These are phyloP conservation scores for Russula earlei DNA, from an alignment of 768 basidiomycete genomes.

Conservation along the genomic window DNA sequence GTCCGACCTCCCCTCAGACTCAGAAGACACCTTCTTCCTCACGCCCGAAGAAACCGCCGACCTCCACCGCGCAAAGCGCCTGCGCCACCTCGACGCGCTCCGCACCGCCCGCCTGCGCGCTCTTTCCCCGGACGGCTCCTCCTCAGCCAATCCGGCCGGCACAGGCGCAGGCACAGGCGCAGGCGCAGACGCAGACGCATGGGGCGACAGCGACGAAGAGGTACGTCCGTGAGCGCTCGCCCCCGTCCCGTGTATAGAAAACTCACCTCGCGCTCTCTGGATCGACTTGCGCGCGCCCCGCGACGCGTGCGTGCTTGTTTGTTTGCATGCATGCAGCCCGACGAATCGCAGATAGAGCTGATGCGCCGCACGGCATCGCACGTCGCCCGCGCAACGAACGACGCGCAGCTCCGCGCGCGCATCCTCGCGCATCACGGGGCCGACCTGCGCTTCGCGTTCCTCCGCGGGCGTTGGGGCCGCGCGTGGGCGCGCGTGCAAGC, in stretches of 20 bases:
- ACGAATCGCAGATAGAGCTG: constrained; percentile 47
- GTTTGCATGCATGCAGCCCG: constrained; percentile 37
- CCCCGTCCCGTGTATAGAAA: too few relatives aligned
- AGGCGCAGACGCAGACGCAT: constrained; percentile 32
- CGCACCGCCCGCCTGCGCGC: constrained; percentile 61
- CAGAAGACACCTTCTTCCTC: constrained; percentile 81
- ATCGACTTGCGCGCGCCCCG: too few relatives aligned
- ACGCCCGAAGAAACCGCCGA: constrained; percentile 56
- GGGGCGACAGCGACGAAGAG: constrained; percentile 69
- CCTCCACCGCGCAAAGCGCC: constrained; percentile 57
- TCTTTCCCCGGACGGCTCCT: constrained; percentile 33
- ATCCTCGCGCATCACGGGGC: constrained; percentile 79
- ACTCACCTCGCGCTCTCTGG: too few relatives aligned
- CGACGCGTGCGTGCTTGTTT: too few relatives aligned
- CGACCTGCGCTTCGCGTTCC: constrained; percentile 72
- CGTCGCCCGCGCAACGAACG: constrained; percentile 60
- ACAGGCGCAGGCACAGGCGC: not conserved
- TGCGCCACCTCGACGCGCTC: constrained; percentile 46
- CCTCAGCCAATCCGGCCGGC: too few relatives aligned
- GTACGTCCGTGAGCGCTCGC: constrained; percentile 26
- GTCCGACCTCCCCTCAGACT: constrained; percentile 79
- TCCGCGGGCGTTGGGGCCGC: constrained; percentile 64
- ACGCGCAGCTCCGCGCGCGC: constrained; percentile 76
- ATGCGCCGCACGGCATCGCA: constrained; percentile 72
- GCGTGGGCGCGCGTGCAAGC: constrained; percentile 53